Evolutionary conservation across 371 early-diverging fungal species (phyloP).

Genomic region (Dipsacomyces acuminosporus): DNA sequence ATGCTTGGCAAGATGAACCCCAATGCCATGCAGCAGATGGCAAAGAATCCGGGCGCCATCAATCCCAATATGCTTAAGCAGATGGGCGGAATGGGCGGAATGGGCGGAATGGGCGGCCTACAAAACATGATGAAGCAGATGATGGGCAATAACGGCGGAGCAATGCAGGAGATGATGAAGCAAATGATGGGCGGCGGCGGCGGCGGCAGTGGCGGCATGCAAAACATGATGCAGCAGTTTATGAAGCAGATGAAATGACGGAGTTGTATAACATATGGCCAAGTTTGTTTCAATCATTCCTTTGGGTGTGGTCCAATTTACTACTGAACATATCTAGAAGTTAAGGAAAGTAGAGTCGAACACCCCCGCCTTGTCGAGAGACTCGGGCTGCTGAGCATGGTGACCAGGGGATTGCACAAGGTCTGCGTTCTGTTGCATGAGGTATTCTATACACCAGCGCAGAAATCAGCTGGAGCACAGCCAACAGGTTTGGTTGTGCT

Average conservation of each 20-base stretch:
- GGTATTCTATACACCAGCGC: too few relatives aligned
- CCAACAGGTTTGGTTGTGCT: too few relatives aligned
- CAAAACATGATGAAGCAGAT: constrained; percentile 78
- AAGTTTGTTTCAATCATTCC: too few relatives aligned
- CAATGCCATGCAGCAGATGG: constrained; percentile 39
- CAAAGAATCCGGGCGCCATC: constrained; percentile 37
- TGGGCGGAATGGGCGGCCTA: constrained; percentile 67
- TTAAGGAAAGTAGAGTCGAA: too few relatives aligned
- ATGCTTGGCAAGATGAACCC: constrained; percentile 58
- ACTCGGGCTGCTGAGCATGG: too few relatives aligned
- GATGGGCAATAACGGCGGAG: constrained; percentile 65
- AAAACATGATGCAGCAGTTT: constrained; percentile 57
- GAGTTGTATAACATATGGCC: too few relatives aligned
- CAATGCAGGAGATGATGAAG: constrained; percentile 69
- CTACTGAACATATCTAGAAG: too few relatives aligned
- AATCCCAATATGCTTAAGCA: constrained; percentile 69
- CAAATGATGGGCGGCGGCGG: constrained; percentile 60
- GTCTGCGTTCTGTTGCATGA: too few relatives aligned
- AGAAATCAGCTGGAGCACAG: too few relatives aligned
- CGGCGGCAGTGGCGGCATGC: constrained; percentile 46
- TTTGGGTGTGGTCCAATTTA: too few relatives aligned
- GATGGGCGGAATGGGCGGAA: constrained; percentile 62
- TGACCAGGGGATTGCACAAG: too few relatives aligned
- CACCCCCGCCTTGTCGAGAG: too few relatives aligned
- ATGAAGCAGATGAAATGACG: constrained; percentile 56